phyloP scores from a whole-genome alignment of 140 eudicot genomes.

The Senecio squalidus region DNA sequence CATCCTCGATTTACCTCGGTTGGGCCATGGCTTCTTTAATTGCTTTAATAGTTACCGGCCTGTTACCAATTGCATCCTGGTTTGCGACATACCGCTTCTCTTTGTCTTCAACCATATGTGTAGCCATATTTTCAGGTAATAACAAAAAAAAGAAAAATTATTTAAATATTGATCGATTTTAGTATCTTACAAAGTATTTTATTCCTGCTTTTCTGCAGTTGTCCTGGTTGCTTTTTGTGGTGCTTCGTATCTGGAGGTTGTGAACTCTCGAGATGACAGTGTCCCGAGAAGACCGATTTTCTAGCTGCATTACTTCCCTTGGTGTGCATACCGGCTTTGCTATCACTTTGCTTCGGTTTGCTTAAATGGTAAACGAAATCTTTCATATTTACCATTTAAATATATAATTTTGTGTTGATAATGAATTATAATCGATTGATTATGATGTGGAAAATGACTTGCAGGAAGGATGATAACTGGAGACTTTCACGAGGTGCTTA shows the following conservation, averaged over 20 bases:
- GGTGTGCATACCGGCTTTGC: constrained; percentile 90
- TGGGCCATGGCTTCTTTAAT: constrained; percentile 98
- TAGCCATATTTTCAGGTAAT: constrained; percentile 85
- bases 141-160: neutral
- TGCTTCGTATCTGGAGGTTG: constrained; percentile 78
- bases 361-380: constrained; percentile 67
- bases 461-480: constrained; percentile 97
- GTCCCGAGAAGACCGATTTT: constrained; percentile 73
- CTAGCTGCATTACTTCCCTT: constrained; percentile 96
- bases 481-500: constrained; percentile 82
- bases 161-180: neutral
- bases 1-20: constrained; percentile 73
- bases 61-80: constrained; percentile 95
- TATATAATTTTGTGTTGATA: neutral
- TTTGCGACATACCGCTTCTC: constrained; percentile 92
- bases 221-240: constrained; percentile 94
- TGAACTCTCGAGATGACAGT: constrained; percentile 58
- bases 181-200: neutral
- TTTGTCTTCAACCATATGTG: constrained; percentile 74
- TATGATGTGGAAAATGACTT: neutral
- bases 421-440: neutral
- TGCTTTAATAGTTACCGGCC: constrained; percentile 77
- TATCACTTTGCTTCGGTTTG: constrained; percentile 80
- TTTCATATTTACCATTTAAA: neutral
- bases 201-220: constrained; percentile 35